A percentile compares a stretch with the other conserved stretches of the same genome.
phyloP scores from a whole-genome alignment of 192 early-diverging fungal species.

The Linnemannia elongata region DNA sequence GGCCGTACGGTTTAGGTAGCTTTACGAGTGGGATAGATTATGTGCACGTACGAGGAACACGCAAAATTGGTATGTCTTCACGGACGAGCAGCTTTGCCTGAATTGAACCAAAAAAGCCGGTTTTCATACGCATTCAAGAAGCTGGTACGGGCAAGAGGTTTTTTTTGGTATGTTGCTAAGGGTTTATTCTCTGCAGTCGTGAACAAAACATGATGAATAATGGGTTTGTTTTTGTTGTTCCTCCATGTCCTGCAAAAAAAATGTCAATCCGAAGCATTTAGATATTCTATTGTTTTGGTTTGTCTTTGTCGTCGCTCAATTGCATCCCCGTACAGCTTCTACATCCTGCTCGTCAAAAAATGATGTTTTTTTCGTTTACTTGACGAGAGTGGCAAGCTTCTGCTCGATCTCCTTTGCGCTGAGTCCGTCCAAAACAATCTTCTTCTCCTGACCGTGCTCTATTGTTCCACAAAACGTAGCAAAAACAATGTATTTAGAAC shows the following conservation, averaged over 20 bases:
- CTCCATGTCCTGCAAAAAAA: neutral
- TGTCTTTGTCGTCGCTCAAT: neutral
- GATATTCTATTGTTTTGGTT: neutral
- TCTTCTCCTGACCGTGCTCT: slow-evolving; percentile 88
- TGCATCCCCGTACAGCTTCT: neutral
- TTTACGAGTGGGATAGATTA: no score
- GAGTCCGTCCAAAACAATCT: slow-evolving; percentile 80
- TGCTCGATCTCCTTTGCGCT: slow-evolving; percentile 79
- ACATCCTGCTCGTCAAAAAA: neutral
- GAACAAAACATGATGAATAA: neutral
- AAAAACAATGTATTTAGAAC: neutral
- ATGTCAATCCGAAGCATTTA: neutral
- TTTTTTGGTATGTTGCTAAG: neutral
- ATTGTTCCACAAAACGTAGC: slow-evolving; percentile 20
- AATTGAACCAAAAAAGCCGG: no score
- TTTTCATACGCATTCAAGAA: no score
- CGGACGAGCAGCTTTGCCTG: no score
- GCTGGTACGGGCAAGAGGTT: neutral
- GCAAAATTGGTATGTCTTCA: no score
- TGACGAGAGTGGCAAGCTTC: slow-evolving; percentile 78
- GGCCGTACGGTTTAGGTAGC: no score
- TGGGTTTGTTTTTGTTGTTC: neutral
- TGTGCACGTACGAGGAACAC: no score
- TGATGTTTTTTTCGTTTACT: slow-evolving; percentile 33
- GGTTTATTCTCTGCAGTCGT: neutral